A percentile compares a stretch with the other conserved stretches of the same genome.
Conservation (phyloP, 1,139 yeast species). For the Blastobotrys illinoisensis region DNA sequence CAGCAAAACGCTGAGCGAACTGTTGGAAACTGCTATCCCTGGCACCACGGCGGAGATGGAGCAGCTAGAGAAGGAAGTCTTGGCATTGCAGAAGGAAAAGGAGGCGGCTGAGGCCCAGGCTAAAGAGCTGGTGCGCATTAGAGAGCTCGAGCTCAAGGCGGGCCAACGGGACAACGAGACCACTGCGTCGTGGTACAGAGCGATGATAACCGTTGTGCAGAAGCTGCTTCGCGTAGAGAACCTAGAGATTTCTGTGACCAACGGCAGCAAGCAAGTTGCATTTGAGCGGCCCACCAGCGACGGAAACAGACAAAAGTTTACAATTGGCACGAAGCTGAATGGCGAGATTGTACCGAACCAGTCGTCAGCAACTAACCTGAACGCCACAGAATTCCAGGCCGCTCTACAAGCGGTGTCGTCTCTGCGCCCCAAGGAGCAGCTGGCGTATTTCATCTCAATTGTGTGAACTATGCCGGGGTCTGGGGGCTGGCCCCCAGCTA, state of each 20-base stretch:
- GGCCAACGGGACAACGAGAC: conserved; percentile 20
- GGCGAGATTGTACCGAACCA: neutral
- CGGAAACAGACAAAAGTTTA: neutral
- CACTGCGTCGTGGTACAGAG: conserved; percentile 22
- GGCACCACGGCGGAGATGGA: conserved; percentile 21
- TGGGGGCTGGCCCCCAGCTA: neutral
- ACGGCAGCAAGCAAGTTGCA: neutral
- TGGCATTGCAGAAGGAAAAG: conserved; percentile 13
- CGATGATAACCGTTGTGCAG: conserved; percentile 16
- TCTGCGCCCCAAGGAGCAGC: neutral
- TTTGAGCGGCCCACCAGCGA: neutral
- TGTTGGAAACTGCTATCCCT: conserved; percentile 2
- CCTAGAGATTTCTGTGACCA: neutral
- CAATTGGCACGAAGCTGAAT: neutral
- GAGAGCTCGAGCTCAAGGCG: conserved; percentile 14
- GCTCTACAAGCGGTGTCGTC: neutral
- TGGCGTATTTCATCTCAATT: neutral
- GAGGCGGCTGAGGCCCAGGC: conserved; percentile 12
- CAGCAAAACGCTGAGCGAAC: neutral
- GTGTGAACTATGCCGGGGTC: neutral
- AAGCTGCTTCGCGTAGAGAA: conserved; percentile 2
- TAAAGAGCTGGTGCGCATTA: conserved; percentile 13
- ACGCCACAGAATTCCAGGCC: neutral
- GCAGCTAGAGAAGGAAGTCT: conserved; percentile 37
- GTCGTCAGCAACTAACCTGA: neutral